Conservation (phyloP, 2,329 filamentous ascomycete genomes). For the Macrophomina phaseolina region DNA sequence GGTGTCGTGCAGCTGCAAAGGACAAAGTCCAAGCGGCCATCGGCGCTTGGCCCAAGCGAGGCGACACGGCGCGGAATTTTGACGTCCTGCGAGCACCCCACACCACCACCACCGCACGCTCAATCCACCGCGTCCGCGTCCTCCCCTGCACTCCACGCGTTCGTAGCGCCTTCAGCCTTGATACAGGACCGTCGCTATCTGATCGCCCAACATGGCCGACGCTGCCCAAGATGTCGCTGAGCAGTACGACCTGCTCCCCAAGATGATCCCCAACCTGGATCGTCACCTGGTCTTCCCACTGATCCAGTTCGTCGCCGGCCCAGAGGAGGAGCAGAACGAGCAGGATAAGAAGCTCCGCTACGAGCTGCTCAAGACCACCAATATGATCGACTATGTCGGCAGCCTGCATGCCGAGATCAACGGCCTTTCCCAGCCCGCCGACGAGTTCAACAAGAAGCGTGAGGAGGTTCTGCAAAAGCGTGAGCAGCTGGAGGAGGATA, state of each 20-base stretch:
- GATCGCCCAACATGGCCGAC: constrained; percentile 45
- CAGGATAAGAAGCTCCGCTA: constrained; percentile 88
- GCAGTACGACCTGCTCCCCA: constrained; percentile 82
- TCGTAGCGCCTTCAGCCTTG: constrained; percentile 1
- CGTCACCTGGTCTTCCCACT: constrained; percentile 96
- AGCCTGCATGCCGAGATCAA: constrained; percentile 90
- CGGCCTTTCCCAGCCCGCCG: constrained; percentile 75
- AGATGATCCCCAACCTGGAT: constrained; percentile 90
- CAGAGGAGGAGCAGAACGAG: constrained; percentile 75
- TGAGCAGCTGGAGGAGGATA: constrained; percentile 84
- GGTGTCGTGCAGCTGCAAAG: background rate
- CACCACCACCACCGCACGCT: constrained; percentile 21
- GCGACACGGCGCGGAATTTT: constrained; percentile 29
- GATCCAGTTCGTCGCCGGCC: constrained; percentile 85
- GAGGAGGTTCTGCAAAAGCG: constrained; percentile 85
- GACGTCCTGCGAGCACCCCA: constrained; percentile 20
- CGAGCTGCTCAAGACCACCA: constrained; percentile 92
- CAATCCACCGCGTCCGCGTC: constrained; percentile 30
- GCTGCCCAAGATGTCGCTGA: constrained; percentile 61
- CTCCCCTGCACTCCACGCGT: constrained; percentile 21
- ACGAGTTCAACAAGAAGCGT: constrained; percentile 87
- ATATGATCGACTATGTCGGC: constrained; percentile 98
- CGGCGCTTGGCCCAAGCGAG: constrained; percentile 26
- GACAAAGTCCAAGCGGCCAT: background rate
- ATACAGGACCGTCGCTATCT: background rate